A percentile compares a stretch with the other conserved stretches of the same genome.
phyloP scores from a whole-genome alignment of 495 filamentous ascomycete genomes.

The Xylona heveae region DNA sequence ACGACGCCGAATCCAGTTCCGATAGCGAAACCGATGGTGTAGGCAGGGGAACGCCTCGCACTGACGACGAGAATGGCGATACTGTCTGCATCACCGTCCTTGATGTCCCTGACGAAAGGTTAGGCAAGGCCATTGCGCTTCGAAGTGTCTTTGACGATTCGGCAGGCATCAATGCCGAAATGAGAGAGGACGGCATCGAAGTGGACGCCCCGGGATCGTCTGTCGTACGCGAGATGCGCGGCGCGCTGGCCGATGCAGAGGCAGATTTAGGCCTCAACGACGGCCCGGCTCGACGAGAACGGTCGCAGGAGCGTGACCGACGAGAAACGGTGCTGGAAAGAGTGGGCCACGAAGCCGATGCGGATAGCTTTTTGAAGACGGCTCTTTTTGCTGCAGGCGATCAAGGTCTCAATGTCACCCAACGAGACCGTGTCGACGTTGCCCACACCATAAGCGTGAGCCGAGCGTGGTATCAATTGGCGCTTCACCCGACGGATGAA shows the following conservation, averaged over 20 bases:
- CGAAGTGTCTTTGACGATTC: conserved; percentile 80
- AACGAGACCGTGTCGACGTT: conserved; percentile 56
- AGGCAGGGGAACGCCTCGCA: conserved; percentile 31
- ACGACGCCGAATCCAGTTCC: conserved; percentile 38
- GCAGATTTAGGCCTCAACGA: conserved; percentile 57
- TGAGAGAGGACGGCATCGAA: conserved; percentile 82
- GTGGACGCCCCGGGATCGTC: conserved; percentile 48
- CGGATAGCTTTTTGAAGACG: conserved; percentile 61
- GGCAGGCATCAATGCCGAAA: conserved; percentile 85
- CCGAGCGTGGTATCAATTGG: conserved; percentile 88
- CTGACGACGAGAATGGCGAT: conserved; percentile 48
- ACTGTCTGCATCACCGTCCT: conserved; percentile 77
- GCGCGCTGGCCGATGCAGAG: conserved; percentile 55
- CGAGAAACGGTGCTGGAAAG: conserved; percentile 71
- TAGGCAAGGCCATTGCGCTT: conserved; percentile 72
- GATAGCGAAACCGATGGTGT: conserved; percentile 29
- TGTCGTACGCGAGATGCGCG: conserved; percentile 65
- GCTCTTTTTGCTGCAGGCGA: conserved; percentile 64
- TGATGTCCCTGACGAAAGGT: conserved; percentile 57
- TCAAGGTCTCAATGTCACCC: conserved; percentile 52
- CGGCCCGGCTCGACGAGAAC: conserved; percentile 41
- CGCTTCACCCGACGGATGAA: conserved; percentile 79
- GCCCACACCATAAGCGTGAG: conserved; percentile 47
- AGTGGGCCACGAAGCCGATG: conserved; percentile 57
- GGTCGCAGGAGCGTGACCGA: conserved; percentile 59